Evolutionary conservation across 2,329 filamentous ascomycete genomes (phyloP).

Genomic region (Calonectria pseudoreteaudii): DNA sequence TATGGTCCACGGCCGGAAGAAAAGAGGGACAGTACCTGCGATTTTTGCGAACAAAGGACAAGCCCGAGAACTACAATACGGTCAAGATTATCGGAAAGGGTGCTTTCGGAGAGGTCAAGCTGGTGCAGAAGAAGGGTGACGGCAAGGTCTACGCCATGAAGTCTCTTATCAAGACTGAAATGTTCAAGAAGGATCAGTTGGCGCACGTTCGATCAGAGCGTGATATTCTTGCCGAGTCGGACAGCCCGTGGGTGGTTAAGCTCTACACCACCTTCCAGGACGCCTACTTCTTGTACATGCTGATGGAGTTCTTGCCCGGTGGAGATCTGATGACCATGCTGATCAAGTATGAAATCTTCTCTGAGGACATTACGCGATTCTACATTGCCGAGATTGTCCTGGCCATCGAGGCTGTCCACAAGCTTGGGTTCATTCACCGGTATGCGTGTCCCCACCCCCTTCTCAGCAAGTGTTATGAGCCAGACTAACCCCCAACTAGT

Average conservation of each 20-base stretch:
- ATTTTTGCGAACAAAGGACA: slow-evolving; percentile 93
- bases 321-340: slow-evolving; percentile 99
- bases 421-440: slow-evolving; percentile 98
- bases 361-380: slow-evolving; percentile 97
- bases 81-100: slow-evolving; percentile 99
- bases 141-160: slow-evolving; percentile 99
- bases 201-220: slow-evolving; percentile 97
- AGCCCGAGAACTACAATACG: slow-evolving; percentile 93
- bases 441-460: slow-evolving; percentile 65
- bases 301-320: slow-evolving; percentile 99
- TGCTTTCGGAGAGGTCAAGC: slow-evolving; percentile 97
- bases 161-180: slow-evolving; percentile 97
- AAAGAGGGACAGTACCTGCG: slow-evolving; percentile 94
- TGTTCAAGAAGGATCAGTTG: slow-evolving; percentile 99
- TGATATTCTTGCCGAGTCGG: slow-evolving; percentile 98
- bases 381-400: slow-evolving; percentile 99
- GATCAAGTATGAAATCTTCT: slow-evolving; percentile 99
- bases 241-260: slow-evolving; percentile 99
- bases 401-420: slow-evolving; percentile 98
- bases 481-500: slow-evolving; percentile 60
- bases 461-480: background rate
- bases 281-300: slow-evolving; percentile 94
- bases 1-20: slow-evolving; percentile 85
- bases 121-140: slow-evolving; percentile 96
- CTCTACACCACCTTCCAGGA: slow-evolving; percentile 99